Evolutionary conservation across 1,284 basidiomycete genomes (phyloP).

Genomic region (Cryptococcus sp.): DNA sequence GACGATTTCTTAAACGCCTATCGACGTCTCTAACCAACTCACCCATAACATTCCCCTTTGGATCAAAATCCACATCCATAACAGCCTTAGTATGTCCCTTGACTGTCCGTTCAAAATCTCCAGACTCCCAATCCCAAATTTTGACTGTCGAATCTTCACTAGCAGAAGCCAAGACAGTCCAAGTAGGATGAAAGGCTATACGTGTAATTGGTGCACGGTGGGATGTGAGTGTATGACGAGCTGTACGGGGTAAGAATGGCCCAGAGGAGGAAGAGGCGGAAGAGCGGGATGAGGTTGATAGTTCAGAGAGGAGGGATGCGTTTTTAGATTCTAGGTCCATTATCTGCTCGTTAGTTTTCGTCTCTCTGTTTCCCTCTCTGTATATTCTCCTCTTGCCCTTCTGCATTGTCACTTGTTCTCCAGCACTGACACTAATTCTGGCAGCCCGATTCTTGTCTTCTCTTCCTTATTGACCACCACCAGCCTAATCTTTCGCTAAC

Average conservation of each 20-base stretch:
- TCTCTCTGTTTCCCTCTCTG: no score
- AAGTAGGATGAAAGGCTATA: slow-evolving; percentile 81
- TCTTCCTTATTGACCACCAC: no score
- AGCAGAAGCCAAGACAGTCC: slow-evolving; percentile 75
- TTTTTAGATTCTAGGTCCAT: slow-evolving; percentile 81
- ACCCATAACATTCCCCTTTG: slow-evolving; percentile 76
- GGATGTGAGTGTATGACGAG: slow-evolving; percentile 71
- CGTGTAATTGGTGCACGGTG: slow-evolving; percentile 72
- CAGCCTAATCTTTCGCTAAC: no score
- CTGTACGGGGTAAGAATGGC: slow-evolving; percentile 73
- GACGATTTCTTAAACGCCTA: neutral
- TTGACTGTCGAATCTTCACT: slow-evolving; percentile 85
- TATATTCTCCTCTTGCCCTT: no score
- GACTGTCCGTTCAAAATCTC: slow-evolving; percentile 83
- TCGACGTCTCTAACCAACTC: slow-evolving; percentile 29
- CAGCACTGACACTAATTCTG: no score
- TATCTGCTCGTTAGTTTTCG: no score
- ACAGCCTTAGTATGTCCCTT: slow-evolving; percentile 90
- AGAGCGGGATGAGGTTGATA: slow-evolving; percentile 50
- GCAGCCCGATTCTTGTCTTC: no score
- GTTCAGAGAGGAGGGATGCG: slow-evolving; percentile 70
- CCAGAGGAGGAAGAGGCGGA: slow-evolving; percentile 54
- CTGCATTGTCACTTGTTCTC: no score
- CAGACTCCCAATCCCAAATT: slow-evolving; percentile 94
- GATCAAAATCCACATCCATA: slow-evolving; percentile 81